Evolutionary conservation across 1,139 yeast species (phyloP), one percentile per base, ranked within the genome.

Genomic region (Torulaspora globosa): DNA sequence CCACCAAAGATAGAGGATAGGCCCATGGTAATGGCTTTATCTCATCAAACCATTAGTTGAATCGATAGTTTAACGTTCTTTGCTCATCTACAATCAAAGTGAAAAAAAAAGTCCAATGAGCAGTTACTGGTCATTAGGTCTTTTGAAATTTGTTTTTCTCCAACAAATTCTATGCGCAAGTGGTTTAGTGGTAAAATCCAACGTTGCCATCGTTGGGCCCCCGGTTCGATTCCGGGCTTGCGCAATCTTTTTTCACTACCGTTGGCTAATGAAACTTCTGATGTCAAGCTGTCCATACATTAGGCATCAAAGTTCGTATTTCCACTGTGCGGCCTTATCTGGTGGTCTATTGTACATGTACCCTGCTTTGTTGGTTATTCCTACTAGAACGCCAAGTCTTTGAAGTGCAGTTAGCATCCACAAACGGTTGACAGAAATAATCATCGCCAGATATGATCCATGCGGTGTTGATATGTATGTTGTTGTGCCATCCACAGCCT

Each of bases 401-500:
- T 34, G 28, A 34, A 26, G n/a, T 14, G n/a, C 18, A 31, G 12
- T 18, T 15, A 11, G 12, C 36, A 3, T n/a, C 24, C 7, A 23
- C 10, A 19, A 19, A 21, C 28, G 12, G 11, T 16, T 10, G 21
- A n/a, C 16, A 26, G 26, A 32, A 35, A 33, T 16, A 11, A 12
- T 8, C 26, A 41, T 12, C 32, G 31, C 19, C 26, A 26, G 36
- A 36, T 12, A 88, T 89, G 96, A 89, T 89, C 48, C 95, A 89
- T 63, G 86, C 96, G 5, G 95, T 88, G 30, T 70, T 89, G 47
- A 87, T 89, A 63, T 85, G 90, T 84, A 75, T 50, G 90, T 78
- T 46, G 3, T 15, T 8, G 14, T 16, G 14, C 5, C 21, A 5
- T 27, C 28, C 18, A 9, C 16, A 14, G 21, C 28, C 21, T n/a